Base-by-base conservation (phyloP, 164 flowering plant species). In the Magnolia changhungtana region DNA sequence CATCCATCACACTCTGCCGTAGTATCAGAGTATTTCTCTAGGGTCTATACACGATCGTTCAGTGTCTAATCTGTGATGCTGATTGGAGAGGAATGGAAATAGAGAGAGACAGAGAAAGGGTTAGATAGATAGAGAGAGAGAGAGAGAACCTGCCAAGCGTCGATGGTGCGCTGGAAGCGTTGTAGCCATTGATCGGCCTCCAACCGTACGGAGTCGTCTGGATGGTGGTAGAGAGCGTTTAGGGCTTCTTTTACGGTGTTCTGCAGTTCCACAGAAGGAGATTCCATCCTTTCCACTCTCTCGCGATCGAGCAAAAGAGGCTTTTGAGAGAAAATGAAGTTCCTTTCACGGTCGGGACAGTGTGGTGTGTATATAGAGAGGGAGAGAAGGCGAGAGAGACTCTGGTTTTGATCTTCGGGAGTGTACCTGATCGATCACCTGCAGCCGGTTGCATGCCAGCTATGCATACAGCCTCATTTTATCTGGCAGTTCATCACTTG, bases 181-280 rank as follows among this genome's bases (percentile, higher is more conserved):
- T 96, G 99, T n/a, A 94, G 93, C 97, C 97, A 96, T 18, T 89
- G 96, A 87, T 96, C 98, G 68, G 99, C 99, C 73, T 96, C 90
- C 85, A 82, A 83, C 29, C 96, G 95, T 59, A 94, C 87, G 49
- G 93, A 72, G 80, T 90, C 97, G 65, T 94, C 99, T 1, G 96
- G 97, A 70, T 91, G 97, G 84, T 92, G 99, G 77, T 96, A 94
- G 71, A 96, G 94, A 64, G 93, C 96, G 72, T 86, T 90, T 76
- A 96, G 98, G 89, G 99, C 99, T 85, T 93, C 91, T 74, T 91
- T 94, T 73, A 92, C 98, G n/a, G 96, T 85, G 82, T 90, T 90
- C 84, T 96, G 94, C 24, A 87, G 89, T 83, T 92, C 94, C 86
- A 83, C 82, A 16, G 74, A 45, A 10, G 81, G 80, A 27, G 74